Evolutionary conservation across 2,329 filamentous ascomycete genomes (phyloP).

Genomic region (Plenodomus lindquistii): DNA sequence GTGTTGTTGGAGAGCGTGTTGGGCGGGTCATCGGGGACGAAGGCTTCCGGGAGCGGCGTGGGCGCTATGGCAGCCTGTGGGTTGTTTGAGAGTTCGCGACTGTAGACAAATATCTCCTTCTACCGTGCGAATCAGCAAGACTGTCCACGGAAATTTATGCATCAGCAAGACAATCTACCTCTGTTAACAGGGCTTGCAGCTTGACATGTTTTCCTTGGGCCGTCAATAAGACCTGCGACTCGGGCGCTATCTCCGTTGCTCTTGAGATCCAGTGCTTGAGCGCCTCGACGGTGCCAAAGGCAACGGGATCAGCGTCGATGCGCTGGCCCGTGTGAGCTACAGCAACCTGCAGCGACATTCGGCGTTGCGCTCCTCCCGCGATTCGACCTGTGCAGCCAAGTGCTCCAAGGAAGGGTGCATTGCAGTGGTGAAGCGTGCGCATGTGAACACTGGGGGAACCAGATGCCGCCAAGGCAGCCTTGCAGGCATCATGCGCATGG

Average conservation of each 20-base stretch:
- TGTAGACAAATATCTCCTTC: slow-evolving; percentile 91
- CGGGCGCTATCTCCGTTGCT: slow-evolving; percentile 71
- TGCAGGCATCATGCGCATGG: slow-evolving; percentile 37
- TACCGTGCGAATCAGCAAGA: slow-evolving; percentile 42
- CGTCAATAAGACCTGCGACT: slow-evolving; percentile 87
- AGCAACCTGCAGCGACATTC: slow-evolving; percentile 88
- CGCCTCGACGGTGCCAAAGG: slow-evolving; percentile 79
- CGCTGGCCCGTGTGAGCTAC: slow-evolving; percentile 91
- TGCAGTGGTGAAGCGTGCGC: slow-evolving; percentile 20
- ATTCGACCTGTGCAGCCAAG: slow-evolving; percentile 21
- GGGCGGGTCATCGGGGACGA: slow-evolving; percentile 67
- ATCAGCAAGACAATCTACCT: slow-evolving; percentile 58
- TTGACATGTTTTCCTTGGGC: slow-evolving; percentile 82
- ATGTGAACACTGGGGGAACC: slow-evolving; percentile 25
- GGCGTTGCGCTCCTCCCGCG: slow-evolving; percentile 38
- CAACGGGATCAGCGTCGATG: slow-evolving; percentile 75
- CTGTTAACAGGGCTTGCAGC: slow-evolving; percentile 75
- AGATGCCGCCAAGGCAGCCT: slow-evolving; percentile 26
- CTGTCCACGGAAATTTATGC: not conserved
- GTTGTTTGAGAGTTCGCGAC: slow-evolving; percentile 62
- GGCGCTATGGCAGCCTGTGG: slow-evolving; percentile 55
- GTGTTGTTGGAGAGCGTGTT: slow-evolving; percentile 80
- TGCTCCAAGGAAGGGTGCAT: slow-evolving; percentile 10
- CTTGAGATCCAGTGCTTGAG: slow-evolving; percentile 80
- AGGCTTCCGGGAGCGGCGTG: slow-evolving; percentile 59